Conservation (phyloP, 257 asterid species). For the Solanum medicagineum region DNA sequence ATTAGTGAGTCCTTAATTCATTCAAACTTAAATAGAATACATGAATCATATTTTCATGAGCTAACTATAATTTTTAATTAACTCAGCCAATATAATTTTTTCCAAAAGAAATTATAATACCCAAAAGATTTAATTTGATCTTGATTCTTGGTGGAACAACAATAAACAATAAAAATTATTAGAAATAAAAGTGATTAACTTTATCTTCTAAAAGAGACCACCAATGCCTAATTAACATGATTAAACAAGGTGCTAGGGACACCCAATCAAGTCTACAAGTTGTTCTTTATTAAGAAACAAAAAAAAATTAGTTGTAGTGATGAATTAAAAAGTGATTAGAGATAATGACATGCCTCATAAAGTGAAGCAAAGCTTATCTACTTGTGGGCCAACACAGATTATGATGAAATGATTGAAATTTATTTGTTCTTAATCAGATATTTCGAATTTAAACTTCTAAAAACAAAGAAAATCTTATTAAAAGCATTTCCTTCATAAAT, state of each 20-base stretch:
- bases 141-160: not conserved
- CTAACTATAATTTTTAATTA: not conserved
- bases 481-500: fast-evolving
- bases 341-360: not conserved
- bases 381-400: not conserved
- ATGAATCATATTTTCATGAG: no score
- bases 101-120: not conserved
- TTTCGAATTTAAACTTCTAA: not conserved
- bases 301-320: not conserved
- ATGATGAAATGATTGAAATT: not conserved
- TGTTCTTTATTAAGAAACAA: not conserved
- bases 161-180: not conserved
- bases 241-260: not conserved
- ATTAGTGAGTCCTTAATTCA: not conserved
- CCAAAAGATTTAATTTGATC: not conserved
- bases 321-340: not conserved
- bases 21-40: not conserved
- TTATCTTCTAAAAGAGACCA: not conserved
- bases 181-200: not conserved
- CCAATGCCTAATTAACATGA: not conserved
- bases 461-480: fast-evolving
- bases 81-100: not conserved
- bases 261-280: not conserved
- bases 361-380: not conserved
- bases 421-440: fast-evolving